Conservation (phyloP, 1,139 yeast species). For the Scheffersomyces illinoinensis region DNA sequence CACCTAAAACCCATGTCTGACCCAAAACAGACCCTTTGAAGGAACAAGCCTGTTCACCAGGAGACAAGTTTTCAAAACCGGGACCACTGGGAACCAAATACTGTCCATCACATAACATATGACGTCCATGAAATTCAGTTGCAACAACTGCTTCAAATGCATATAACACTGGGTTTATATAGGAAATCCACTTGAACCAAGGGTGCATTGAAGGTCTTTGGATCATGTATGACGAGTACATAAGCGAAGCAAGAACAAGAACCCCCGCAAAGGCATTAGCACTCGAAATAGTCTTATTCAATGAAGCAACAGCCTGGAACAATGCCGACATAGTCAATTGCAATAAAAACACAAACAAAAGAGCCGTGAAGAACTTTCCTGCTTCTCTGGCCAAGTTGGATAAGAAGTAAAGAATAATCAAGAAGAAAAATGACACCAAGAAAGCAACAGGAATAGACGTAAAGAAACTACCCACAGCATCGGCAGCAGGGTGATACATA, state of each 20-base stretch:
- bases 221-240: conserved; percentile 57
- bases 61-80: conserved; percentile 40
- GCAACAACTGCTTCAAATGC: conserved; percentile 58
- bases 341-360: conserved; percentile 40
- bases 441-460: conserved; percentile 51
- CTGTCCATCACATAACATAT: conserved; percentile 48
- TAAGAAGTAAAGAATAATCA: conserved; percentile 52
- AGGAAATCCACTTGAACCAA: conserved; percentile 66
- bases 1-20: conserved; percentile 46
- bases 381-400: conserved; percentile 51
- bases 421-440: conserved; percentile 43
- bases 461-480: conserved; percentile 48
- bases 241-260: conserved; percentile 44
- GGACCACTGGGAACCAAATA: conserved; percentile 53
- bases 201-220: conserved; percentile 62
- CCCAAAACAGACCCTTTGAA: conserved; percentile 38
- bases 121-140: conserved; percentile 56
- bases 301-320: conserved; percentile 52
- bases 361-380: conserved; percentile 54
- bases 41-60: conserved; percentile 50
- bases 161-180: conserved; percentile 56
- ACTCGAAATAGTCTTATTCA: conserved; percentile 44
- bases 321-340: conserved; percentile 38
- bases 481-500: conserved; percentile 61
- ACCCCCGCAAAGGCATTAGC: conserved; percentile 57